These are phyloP conservation scores for Podospora conica DNA, from an alignment of 495 filamentous ascomycete genomes.

Conservation along the genomic window DNA sequence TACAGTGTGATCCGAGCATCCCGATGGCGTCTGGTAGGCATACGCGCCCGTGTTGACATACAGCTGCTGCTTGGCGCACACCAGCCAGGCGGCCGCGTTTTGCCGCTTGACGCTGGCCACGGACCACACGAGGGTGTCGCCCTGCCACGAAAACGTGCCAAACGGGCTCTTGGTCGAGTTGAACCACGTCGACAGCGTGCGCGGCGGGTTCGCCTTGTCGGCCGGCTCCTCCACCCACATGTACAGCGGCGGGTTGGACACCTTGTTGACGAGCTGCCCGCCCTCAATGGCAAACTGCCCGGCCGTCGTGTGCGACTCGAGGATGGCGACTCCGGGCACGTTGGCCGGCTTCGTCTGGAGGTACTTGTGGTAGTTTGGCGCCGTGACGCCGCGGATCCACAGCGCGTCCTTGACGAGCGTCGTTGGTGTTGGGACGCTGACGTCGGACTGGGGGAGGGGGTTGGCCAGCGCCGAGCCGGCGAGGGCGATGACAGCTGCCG, in stretches of 20 bases:
- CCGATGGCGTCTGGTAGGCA: constrained; percentile 49
- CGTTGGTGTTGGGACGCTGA: constrained; percentile 18
- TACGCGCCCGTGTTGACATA: constrained; percentile 59
- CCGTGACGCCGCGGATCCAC: constrained; percentile 55
- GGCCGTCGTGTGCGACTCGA: constrained; percentile 49
- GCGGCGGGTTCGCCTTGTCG: constrained; percentile 38
- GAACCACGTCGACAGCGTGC: constrained; percentile 46
- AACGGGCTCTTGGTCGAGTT: constrained; percentile 47
- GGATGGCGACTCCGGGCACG: constrained; percentile 42
- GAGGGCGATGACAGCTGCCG: constrained; percentile 11
- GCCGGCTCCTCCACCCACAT: constrained; percentile 45
- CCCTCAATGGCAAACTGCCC: constrained; percentile 54
- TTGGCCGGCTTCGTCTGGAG: constrained; percentile 50
- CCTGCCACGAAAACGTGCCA: constrained; percentile 51
- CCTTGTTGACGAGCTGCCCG: constrained; percentile 53
- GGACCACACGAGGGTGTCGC: constrained; percentile 52
- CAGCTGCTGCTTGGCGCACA: constrained; percentile 47
- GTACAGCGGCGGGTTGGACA: constrained; percentile 36
- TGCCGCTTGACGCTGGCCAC: constrained; percentile 42
- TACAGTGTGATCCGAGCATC: constrained; percentile 55
- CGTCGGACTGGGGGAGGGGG: constrained; percentile 12
- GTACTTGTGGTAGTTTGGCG: constrained; percentile 60
- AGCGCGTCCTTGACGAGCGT: constrained; percentile 47
- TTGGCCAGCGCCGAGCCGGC: constrained; percentile 15
- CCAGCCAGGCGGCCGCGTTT: constrained; percentile 53